These are phyloP conservation scores for Amorphotheca resinae DNA, from an alignment of 495 filamentous ascomycete genomes.

Conservation along the genomic window DNA sequence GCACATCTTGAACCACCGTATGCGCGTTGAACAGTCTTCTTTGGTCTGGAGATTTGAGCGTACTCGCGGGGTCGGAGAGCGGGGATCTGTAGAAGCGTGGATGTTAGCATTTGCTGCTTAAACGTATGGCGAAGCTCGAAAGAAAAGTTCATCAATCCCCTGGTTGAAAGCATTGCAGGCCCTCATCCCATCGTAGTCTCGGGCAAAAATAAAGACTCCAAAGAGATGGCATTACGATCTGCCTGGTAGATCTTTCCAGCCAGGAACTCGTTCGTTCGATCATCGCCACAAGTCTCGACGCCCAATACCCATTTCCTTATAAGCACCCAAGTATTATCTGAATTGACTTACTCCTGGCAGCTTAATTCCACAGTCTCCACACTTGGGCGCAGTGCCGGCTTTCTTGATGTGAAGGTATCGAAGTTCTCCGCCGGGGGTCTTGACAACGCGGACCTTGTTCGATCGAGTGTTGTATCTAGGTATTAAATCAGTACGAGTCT, in stretches of 20 bases:
- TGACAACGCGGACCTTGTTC: slow-evolving; percentile 92
- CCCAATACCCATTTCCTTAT: too few relatives aligned
- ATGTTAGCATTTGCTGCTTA: slow-evolving; percentile 11
- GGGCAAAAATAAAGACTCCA: too few relatives aligned
- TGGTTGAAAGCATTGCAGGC: too few relatives aligned
- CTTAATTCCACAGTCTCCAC: slow-evolving; percentile 96
- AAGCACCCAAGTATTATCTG: too few relatives aligned
- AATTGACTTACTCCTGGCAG: slow-evolving; percentile 71
- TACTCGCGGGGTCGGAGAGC: slow-evolving; percentile 97
- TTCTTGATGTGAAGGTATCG: slow-evolving; percentile 98
- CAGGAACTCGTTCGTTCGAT: too few relatives aligned
- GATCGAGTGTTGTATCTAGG: slow-evolving; percentile 87
- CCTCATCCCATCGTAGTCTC: too few relatives aligned
- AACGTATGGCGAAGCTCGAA: neutral
- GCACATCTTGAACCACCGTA: slow-evolving; percentile 97
- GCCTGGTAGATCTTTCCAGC: too few relatives aligned
- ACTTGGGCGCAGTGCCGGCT: slow-evolving; percentile 91
- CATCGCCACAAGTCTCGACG: too few relatives aligned
- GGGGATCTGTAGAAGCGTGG: slow-evolving; percentile 52
- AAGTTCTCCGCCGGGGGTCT: slow-evolving; percentile 89
- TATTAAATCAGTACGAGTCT: slow-evolving; percentile 1
- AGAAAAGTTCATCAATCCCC: too few relatives aligned
- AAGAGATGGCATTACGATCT: too few relatives aligned
- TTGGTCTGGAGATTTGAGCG: slow-evolving; percentile 85
- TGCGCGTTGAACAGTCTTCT: slow-evolving; percentile 97